Conservation (phyloP, 306 rosid genomes). For the Mimosa bimucronata region DNA sequence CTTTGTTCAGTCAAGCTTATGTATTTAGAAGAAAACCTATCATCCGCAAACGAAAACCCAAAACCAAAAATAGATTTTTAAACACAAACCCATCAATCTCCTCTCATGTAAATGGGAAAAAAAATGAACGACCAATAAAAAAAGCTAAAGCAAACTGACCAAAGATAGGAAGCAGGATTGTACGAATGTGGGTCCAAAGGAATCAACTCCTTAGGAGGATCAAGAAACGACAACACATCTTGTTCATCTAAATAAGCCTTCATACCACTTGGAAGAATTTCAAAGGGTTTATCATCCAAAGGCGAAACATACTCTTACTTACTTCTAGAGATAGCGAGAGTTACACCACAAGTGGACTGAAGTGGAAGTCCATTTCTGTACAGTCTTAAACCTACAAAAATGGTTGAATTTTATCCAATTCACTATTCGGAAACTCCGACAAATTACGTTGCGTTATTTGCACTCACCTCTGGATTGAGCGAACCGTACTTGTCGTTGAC, state of each 20-base stretch:
- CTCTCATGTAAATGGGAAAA: background rate
- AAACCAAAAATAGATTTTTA: background rate
- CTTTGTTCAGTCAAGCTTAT: background rate
- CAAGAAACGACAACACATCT: conserved; percentile 75
- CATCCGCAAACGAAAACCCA: background rate
- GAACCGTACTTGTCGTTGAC: conserved; percentile 1
- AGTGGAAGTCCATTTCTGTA: conserved; percentile 29
- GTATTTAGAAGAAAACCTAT: background rate
- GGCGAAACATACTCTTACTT: conserved; percentile 42
- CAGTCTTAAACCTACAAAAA: conserved; percentile 42
- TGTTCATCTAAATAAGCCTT: conserved; percentile 74
- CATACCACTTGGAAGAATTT: conserved; percentile 59
- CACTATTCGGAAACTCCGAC: background rate
- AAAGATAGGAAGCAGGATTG: conserved; percentile 83
- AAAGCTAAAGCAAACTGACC: conserved; percentile 45
- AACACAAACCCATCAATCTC: background rate
- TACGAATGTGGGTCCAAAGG: conserved; percentile 73
- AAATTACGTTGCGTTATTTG: background rate
- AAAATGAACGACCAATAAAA: background rate
- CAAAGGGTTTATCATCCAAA: conserved; percentile 80
- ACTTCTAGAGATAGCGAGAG: conserved; percentile 41
- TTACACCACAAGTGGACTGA: conserved; percentile 26
- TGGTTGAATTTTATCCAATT: background rate
- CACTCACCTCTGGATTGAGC: conserved; percentile 40
- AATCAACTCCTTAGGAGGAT: conserved; percentile 74